Evolutionary conservation across 2,329 filamentous ascomycete species (phyloP).

Genomic region (Harringtonia aguacate): DNA sequence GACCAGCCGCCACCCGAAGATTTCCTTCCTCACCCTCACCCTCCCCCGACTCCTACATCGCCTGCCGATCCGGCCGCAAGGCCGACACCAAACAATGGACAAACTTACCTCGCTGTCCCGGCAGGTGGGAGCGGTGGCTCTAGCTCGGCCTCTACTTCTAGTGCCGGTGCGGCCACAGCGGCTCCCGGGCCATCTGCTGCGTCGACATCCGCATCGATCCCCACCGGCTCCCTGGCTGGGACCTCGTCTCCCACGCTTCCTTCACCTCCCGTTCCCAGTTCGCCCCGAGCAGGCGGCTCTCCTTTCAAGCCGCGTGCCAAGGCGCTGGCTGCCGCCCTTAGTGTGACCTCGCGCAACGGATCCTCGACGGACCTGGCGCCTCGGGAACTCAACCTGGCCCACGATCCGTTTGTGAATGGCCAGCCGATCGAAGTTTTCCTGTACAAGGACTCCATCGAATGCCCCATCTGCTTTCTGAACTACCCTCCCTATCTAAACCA

Average conservation of each 20-base stretch:
- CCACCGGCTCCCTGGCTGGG: constrained; percentile 41
- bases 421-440: constrained; percentile 85
- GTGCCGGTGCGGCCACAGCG: background rate
- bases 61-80: constrained; percentile 32
- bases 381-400: constrained; percentile 67
- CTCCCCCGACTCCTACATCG: constrained; percentile 33
- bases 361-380: constrained; percentile 62
- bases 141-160: background rate
- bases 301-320: constrained; percentile 78
- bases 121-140: background rate
- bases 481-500: constrained; percentile 92
- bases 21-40: constrained; percentile 36
- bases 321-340: constrained; percentile 73
- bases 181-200: background rate
- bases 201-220: background rate
- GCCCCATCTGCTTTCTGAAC: constrained; percentile 92
- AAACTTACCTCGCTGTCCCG: constrained; percentile 58
- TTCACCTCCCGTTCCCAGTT: constrained; percentile 40
- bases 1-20: constrained; percentile 71
- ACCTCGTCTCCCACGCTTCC: constrained; percentile 68
- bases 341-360: constrained; percentile 59
- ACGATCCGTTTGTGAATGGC: constrained; percentile 87
- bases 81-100: background rate
- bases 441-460: constrained; percentile 85
- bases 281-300: constrained; percentile 35